phyloP scores from a whole-genome alignment of 768 basidiomycete species.

The Holtermanniella nyarrowii region DNA sequence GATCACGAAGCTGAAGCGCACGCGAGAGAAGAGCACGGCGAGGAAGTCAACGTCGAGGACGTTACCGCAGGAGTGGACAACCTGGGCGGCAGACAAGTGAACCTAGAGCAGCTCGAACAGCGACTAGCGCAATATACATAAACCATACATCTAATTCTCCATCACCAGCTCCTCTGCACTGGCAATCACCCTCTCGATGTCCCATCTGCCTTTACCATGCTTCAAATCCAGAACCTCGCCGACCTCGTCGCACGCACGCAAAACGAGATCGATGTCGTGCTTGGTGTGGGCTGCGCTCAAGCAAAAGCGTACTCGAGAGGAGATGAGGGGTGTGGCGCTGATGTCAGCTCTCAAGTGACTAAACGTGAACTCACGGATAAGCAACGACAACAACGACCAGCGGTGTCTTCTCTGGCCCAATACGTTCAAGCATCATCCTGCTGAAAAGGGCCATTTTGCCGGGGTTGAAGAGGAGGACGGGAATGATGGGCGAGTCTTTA shows the following conservation, averaged over 20 bases:
- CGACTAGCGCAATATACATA: too few relatives aligned
- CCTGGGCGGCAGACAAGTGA: too few relatives aligned
- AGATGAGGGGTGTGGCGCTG: conserved; percentile 72
- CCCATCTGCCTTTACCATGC: conserved; percentile 62
- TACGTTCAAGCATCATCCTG: conserved; percentile 62
- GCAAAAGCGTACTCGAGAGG: conserved; percentile 84
- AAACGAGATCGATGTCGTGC: conserved; percentile 78
- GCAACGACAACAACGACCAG: conserved; percentile 82
- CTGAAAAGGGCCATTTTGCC: conserved; percentile 91
- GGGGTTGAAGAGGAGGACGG: conserved; percentile 79
- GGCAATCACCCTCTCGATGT: conserved; percentile 59
- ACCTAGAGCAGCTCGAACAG: too few relatives aligned
- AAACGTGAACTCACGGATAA: conserved; percentile 46
- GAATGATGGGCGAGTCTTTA: conserved; percentile 83
- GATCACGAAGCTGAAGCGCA: conserved; percentile 12
- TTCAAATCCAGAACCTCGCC: conserved; percentile 85
- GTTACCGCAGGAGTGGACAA: too few relatives aligned
- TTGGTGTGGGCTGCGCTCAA: conserved; percentile 92
- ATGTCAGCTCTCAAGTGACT: not conserved
- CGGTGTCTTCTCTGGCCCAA: conserved; percentile 49
- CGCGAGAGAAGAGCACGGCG: conserved; percentile 9
- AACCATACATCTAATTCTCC: conserved; percentile 34
- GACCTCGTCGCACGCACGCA: conserved; percentile 82
- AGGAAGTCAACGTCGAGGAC: not conserved
- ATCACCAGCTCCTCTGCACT: conserved; percentile 67